These are phyloP conservation scores for Ciborinia camelliae DNA, from an alignment of 2,329 filamentous ascomycete genomes.

Conservation along the genomic window DNA sequence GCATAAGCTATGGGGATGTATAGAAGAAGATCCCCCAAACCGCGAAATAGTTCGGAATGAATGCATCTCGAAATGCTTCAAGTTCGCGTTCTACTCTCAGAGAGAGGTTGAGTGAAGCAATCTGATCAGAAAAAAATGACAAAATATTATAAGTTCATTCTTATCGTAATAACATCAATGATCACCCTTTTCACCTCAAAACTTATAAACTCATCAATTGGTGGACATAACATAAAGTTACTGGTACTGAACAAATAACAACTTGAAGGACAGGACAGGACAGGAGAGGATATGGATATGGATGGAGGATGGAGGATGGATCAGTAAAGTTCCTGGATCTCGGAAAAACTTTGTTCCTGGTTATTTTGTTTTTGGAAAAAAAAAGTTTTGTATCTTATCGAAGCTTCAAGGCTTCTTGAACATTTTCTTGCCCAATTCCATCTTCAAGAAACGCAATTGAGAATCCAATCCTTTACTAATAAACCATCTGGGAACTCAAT, in stretches of 20 bases:
- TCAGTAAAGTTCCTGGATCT: neutral
- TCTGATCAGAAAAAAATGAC: neutral
- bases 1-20: neutral
- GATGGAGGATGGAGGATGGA: too few species aligned
- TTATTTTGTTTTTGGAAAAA: neutral
- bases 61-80: neutral
- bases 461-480: neutral
- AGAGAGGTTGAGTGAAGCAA: neutral
- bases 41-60: neutral
- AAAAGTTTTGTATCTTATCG: conserved; percentile 15
- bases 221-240: neutral
- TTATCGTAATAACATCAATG: neutral
- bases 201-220: neutral
- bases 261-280: neutral
- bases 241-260: neutral
- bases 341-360: conserved; percentile 17
- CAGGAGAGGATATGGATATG: too few species aligned
- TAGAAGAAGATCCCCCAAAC: neutral
- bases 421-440: neutral
- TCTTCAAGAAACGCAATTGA: neutral
- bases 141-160: neutral
- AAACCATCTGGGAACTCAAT: neutral
- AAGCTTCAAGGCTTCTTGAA: neutral
- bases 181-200: neutral
- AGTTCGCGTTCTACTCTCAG: neutral